These are phyloP conservation scores for Botrytis fabae DNA, from an alignment of 2,329 filamentous ascomycete species.

Conservation along the genomic window DNA sequence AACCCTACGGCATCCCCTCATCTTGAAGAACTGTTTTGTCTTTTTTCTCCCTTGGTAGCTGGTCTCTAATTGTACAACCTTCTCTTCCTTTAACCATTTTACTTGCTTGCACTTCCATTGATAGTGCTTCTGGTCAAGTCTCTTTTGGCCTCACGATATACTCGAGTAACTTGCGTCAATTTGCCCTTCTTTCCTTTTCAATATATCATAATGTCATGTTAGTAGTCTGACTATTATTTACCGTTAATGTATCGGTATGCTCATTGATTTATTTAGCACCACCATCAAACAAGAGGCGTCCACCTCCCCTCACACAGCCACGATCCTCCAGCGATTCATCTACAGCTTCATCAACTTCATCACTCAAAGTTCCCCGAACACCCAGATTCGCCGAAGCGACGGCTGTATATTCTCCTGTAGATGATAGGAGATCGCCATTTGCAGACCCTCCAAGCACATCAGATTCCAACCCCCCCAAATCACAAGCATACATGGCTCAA, in stretches of 20 bases:
- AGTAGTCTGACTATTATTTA: conserved; percentile 22
- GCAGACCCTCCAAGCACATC: conserved; percentile 55
- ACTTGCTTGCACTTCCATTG: conserved; percentile 24
- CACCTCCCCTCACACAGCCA: conserved; percentile 33
- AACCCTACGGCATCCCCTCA: conserved; percentile 36
- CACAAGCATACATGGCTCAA: conserved; percentile 56
- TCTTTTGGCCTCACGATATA: conserved; percentile 22
- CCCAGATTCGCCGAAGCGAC: conserved; percentile 82
- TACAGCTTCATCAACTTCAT: conserved; percentile 44
- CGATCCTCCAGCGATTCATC: conserved; percentile 47
- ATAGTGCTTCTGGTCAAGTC: conserved; percentile 13
- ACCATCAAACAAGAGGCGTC: conserved; percentile 36
- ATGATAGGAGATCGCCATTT: conserved; percentile 57
- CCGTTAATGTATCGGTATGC: conserved; percentile 16
- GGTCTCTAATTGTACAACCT: conserved; percentile 39
- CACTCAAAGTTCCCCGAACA: conserved; percentile 65
- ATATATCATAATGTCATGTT: conserved; percentile 33
- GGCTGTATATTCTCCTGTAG: conserved; percentile 73
- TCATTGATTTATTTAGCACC: conserved; percentile 24
- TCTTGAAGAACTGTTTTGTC: conserved; percentile 30
- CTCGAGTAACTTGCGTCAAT: conserved; percentile 23
- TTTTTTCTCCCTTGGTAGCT: conserved; percentile 39
- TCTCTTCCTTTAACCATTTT: conserved; percentile 34
- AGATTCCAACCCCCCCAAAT: conserved; percentile 24
- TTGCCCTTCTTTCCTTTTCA: conserved; percentile 26